Percentiles rank a stretch among this genome's conserved stretches.
Conservation (phyloP, 257 asterid species). For the Scutellaria galericulata region DNA sequence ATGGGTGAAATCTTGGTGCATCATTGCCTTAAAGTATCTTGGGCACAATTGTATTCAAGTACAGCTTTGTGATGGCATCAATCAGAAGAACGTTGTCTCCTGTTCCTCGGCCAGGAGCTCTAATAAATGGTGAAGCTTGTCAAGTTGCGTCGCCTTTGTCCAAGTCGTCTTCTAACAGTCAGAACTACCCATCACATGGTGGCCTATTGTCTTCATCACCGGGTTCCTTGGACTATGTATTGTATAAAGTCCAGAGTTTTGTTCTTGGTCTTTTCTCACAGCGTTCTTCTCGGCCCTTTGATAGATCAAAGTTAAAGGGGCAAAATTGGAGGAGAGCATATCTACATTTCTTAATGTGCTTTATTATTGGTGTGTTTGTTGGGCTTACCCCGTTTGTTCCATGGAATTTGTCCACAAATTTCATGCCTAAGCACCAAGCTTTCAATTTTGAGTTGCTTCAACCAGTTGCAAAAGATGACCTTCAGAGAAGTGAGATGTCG, state of each 20-base stretch:
- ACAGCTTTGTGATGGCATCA: constrained; percentile 61
- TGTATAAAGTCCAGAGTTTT: constrained; percentile 51
- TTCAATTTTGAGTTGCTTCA: constrained; percentile 50
- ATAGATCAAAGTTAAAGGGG: constrained; percentile 62
- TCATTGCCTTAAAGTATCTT: background rate
- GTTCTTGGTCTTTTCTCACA: constrained; percentile 55
- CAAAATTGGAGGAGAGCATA: constrained; percentile 64
- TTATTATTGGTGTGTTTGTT: constrained; percentile 57
- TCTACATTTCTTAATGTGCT: constrained; percentile 62
- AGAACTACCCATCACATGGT: constrained; percentile 45
- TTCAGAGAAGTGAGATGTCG: constrained; percentile 37
- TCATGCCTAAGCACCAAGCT: constrained; percentile 46
- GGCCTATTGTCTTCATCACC: constrained; percentile 44
- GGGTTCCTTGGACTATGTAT: constrained; percentile 57
- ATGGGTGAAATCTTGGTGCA: constrained; percentile 28
- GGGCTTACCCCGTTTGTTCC: constrained; percentile 70
- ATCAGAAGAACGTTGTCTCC: constrained; percentile 72
- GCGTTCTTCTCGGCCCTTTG: constrained; percentile 56
- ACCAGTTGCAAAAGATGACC: constrained; percentile 33
- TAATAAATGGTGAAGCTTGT: constrained; percentile 59
- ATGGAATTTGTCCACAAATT: constrained; percentile 40
- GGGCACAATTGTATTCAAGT: constrained; percentile 11
- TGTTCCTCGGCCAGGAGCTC: constrained; percentile 56
- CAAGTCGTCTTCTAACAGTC: constrained; percentile 60
- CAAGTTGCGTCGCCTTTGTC: constrained; percentile 69